Percentiles rank a stretch among this genome's conserved stretches.
Evolutionary conservation across 352 stramenopile species (phyloP).

Genomic region (Pythium utonaiense): DNA sequence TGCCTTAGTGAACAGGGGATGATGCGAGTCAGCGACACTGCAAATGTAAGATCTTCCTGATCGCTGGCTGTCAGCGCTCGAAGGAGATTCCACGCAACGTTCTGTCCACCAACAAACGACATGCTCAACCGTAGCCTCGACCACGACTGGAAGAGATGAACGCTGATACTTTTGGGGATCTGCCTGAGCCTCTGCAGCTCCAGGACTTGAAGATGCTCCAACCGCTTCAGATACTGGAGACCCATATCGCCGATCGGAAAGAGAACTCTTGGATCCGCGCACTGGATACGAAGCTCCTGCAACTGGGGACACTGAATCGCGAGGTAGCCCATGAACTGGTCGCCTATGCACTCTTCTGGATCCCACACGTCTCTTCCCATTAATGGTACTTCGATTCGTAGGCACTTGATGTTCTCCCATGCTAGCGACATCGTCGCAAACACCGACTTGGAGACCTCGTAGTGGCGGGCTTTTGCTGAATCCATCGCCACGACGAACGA

Average conservation of each 20-base stretch:
- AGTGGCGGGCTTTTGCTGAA: constrained; percentile 11
- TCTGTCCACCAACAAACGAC: not conserved
- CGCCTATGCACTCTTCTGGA: not conserved
- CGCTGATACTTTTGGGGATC: not conserved
- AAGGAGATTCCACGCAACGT: constrained; percentile 2
- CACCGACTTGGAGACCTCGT: not conserved
- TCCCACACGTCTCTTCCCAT: constrained; percentile 5
- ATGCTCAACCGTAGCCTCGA: not conserved
- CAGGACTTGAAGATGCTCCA: constrained; percentile 5
- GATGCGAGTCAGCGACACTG: constrained; percentile 1
- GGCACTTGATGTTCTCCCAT: not conserved
- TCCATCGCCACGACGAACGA: constrained; percentile 9
- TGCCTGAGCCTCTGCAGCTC: constrained; percentile 7
- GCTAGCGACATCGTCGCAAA: not conserved
- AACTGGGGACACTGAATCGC: constrained; percentile 1
- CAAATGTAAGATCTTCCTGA: not conserved
- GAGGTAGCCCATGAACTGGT: not conserved
- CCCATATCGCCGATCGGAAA: not conserved
- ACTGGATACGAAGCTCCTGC: constrained; percentile 11
- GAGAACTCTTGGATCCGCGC: constrained; percentile 3
- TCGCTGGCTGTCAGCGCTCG: not conserved
- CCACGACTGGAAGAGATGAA: not conserved
- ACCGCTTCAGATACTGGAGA: not conserved
- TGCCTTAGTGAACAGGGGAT: not conserved
- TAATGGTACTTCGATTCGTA: constrained; percentile 6